Conservation (phyloP, 176 grass and related monocot genomes). For the Lolium multiflorum region DNA sequence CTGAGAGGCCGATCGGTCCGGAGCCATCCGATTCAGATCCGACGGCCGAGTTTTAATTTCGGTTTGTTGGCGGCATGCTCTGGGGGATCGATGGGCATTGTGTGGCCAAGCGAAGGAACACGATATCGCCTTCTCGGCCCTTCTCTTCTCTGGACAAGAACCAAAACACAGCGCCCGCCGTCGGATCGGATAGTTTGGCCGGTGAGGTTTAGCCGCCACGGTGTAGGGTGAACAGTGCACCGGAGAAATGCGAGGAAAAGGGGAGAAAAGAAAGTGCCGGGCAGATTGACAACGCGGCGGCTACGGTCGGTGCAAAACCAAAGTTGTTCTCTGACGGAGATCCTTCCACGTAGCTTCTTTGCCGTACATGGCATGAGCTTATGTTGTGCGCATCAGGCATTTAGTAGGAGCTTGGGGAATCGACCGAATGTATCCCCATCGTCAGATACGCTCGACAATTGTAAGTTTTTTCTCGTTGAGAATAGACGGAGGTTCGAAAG, state of each 20-base stretch:
- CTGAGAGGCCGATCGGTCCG: fast-evolving
- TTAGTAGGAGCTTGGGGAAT: neutral
- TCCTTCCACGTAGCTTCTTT: conserved; percentile 26
- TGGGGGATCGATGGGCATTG: neutral
- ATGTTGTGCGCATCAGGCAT: neutral
- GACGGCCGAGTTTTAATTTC: neutral
- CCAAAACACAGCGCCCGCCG: neutral
- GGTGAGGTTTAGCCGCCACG: conserved; percentile 27
- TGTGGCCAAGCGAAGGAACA: conserved; percentile 37
- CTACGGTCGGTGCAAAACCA: neutral
- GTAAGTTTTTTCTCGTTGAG: neutral
- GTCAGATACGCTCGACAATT: neutral
- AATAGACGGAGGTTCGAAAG: neutral
- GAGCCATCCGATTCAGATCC: conserved; percentile 4
- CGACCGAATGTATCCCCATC: neutral
- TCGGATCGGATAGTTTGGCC: neutral
- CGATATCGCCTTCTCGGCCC: conserved; percentile 19
- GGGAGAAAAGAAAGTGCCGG: neutral
- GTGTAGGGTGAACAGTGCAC: conserved; percentile 12
- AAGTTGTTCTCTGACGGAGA: neutral
- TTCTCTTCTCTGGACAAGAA: neutral
- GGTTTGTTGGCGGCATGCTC: neutral
- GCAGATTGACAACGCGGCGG: neutral
- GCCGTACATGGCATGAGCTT: neutral
- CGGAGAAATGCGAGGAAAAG: neutral